A percentile compares a stretch with the other conserved stretches of the same genome.
These are phyloP conservation scores for Penicillium rolfsii DNA, from an alignment of 2,329 filamentous ascomycete genomes.

Conservation along the genomic window DNA sequence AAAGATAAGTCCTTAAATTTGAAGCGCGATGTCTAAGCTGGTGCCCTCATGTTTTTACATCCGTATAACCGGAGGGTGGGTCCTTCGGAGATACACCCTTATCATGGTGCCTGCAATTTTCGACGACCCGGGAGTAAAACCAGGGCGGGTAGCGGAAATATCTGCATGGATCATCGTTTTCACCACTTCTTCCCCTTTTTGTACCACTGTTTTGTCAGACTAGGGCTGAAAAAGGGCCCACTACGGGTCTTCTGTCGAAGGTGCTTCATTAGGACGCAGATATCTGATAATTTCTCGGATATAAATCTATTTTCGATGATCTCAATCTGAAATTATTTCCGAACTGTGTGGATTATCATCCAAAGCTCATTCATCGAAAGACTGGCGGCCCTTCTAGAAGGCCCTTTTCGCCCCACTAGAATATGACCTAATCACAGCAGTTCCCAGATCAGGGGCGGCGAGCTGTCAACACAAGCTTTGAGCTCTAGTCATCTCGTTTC, in stretches of 20 bases:
- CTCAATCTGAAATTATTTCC: neutral
- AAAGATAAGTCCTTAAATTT: neutral
- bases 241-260: neutral
- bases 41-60: slow-evolving; percentile 8
- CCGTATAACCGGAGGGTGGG: slow-evolving; percentile 14
- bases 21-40: neutral
- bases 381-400: neutral
- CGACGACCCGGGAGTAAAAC: neutral
- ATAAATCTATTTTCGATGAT: neutral
- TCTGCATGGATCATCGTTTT: neutral
- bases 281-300: neutral
- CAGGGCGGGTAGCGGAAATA: neutral
- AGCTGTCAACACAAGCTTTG: neutral
- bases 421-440: no score
- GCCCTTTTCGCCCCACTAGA: neutral
- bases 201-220: neutral
- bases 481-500: no score
- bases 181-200: no score
- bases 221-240: neutral
- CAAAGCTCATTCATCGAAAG: neutral
- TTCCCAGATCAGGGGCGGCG: neutral
- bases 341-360: no score
- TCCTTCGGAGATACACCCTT: neutral
- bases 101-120: neutral
- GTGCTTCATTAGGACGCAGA: neutral